Percentiles rank a stretch among this genome's conserved stretches.
Conservation (phyloP, 805 yeast genomes). For the Barnettozyma wickerhamii region DNA sequence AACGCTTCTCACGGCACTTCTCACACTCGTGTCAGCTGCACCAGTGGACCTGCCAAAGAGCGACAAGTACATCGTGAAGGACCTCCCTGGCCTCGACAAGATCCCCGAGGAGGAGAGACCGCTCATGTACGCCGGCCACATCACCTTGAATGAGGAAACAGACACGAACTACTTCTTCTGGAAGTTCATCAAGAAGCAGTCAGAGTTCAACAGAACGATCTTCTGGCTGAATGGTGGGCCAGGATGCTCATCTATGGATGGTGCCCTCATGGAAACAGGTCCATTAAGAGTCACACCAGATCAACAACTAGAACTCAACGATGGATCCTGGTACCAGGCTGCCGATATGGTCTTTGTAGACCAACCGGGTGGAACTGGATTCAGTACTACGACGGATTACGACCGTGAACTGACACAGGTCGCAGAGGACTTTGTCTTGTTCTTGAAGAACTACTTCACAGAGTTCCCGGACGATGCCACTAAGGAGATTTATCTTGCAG, state of each 20-base stretch:
- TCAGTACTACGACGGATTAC: slow-evolving; percentile 57
- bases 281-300: slow-evolving; percentile 62
- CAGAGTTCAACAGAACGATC: slow-evolving; percentile 39
- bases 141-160: slow-evolving; percentile 16
- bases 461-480: slow-evolving; percentile 67
- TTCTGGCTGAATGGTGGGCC: slow-evolving; percentile 99
- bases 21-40: not conserved
- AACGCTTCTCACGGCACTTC: not conserved
- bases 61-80: slow-evolving; percentile 13
- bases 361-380: slow-evolving; percentile 95
- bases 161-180: slow-evolving; percentile 26
- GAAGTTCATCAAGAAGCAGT: slow-evolving; percentile 21
- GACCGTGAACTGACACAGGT: slow-evolving; percentile 54
- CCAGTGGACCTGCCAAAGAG: slow-evolving; percentile 18
- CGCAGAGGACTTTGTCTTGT: slow-evolving; percentile 56
- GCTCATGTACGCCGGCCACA: slow-evolving; percentile 42
- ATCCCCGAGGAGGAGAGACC: slow-evolving; percentile 27
- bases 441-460: slow-evolving; percentile 60
- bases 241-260: slow-evolving; percentile 98
- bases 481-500: slow-evolving; percentile 75
- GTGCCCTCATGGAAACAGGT: slow-evolving; percentile 89
- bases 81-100: slow-evolving; percentile 19
- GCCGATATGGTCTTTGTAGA: slow-evolving; percentile 84
- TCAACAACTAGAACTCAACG: slow-evolving; percentile 46
- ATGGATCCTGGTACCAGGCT: slow-evolving; percentile 79